These are phyloP conservation scores for Clausena lansium DNA, from an alignment of 345 rosid genomes.

Conservation along the genomic window DNA sequence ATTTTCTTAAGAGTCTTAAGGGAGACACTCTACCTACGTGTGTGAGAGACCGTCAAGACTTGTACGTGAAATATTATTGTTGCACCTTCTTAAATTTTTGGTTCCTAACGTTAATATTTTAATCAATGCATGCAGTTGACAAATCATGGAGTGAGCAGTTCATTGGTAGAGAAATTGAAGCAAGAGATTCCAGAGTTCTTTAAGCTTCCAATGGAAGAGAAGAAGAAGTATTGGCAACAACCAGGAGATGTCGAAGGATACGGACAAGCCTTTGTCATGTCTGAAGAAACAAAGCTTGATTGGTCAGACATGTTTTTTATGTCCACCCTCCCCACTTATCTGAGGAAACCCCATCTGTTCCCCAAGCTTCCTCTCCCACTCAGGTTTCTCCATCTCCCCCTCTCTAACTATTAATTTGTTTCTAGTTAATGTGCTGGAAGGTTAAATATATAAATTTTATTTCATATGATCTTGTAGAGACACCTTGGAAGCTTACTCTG, in stretches of 20 bases:
- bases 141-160: conserved; percentile 24
- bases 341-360: conserved; percentile 28
- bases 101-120: no score
- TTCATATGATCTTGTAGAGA: background rate
- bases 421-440: background rate
- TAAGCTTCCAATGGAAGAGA: conserved; percentile 25
- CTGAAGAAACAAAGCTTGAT: conserved; percentile 31
- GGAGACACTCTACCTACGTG: no score
- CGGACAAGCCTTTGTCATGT: conserved; percentile 33
- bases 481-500: background rate
- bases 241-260: conserved; percentile 32
- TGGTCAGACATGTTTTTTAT: conserved; percentile 29
- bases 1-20: no score
- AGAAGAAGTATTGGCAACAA: conserved; percentile 19
- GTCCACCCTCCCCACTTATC: conserved; percentile 16
- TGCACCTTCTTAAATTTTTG: no score
- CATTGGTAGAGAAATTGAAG: conserved; percentile 25
- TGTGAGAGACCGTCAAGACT: no score
- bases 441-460: no score
- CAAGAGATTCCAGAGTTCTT: conserved; percentile 24
- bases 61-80: no score
- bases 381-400: conserved; percentile 7
- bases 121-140: background rate
- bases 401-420: background rate
- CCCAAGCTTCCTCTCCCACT: conserved; percentile 27